Conservation (phyloP, 306 rosid genomes). For the Nissolia schottii region DNA sequence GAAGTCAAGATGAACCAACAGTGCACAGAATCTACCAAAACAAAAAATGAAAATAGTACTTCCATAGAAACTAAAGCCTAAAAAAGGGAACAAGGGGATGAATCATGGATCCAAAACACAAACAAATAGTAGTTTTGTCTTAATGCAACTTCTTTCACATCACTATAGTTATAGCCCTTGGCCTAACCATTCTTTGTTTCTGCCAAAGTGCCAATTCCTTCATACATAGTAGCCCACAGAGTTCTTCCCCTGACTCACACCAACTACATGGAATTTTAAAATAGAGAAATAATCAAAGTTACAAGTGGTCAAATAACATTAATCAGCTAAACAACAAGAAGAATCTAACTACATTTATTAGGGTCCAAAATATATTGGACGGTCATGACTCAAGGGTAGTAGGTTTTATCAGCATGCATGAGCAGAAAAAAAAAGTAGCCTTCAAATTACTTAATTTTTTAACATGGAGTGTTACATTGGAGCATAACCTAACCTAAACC, state of each 20-base stretch:
- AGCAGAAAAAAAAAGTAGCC: background rate
- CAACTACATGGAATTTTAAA: background rate
- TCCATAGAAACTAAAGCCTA: background rate
- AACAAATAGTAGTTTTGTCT: background rate
- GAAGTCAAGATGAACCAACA: background rate
- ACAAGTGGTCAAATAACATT: conserved; percentile 14
- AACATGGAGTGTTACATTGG: background rate
- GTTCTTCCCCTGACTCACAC: conserved; percentile 12
- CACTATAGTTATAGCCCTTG: conserved; percentile 15
- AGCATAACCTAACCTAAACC: background rate
- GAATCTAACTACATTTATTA: conserved; percentile 12
- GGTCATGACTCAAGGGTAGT: conserved; percentile 22
- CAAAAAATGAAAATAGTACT: background rate
- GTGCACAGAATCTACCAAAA: background rate
- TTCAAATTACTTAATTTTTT: background rate
- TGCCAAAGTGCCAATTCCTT: background rate
- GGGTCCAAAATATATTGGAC: conserved; percentile 18
- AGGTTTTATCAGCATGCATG: background rate
- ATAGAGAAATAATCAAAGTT: conserved; percentile 10
- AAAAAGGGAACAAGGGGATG: background rate
- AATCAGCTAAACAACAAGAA: conserved; percentile 8
- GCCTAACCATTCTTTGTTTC: conserved; percentile 5
- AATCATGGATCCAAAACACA: background rate
- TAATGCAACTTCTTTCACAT: background rate
- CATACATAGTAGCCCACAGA: background rate